phyloP scores from a whole-genome alignment of 768 basidiomycete genomes.

The Boletus subparvulus region DNA sequence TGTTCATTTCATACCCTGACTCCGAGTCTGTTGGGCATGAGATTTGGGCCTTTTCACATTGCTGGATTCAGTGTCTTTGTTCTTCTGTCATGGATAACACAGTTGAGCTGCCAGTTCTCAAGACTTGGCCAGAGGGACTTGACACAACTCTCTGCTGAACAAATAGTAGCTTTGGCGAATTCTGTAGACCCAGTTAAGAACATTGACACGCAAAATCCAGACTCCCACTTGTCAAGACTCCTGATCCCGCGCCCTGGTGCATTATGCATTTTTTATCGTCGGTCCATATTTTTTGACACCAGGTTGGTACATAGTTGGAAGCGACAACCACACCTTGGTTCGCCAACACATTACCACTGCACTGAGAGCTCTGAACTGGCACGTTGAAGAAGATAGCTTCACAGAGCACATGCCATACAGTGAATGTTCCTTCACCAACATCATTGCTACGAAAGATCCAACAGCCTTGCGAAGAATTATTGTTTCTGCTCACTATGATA shows the following conservation, averaged over 20 bases:
- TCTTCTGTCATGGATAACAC: constrained; percentile 23
- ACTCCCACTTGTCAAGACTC: constrained; percentile 77
- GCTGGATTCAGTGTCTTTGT: constrained; percentile 8
- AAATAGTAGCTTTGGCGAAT: constrained; percentile 51
- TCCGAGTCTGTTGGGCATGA: constrained; percentile 15
- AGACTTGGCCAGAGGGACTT: constrained; percentile 40
- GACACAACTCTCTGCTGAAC: constrained; percentile 45
- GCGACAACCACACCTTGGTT: constrained; percentile 77
- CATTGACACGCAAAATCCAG: constrained; percentile 61
- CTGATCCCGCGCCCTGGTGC: constrained; percentile 81
- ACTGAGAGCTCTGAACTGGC: constrained; percentile 76
- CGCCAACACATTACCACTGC: constrained; percentile 77
- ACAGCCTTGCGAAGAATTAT: constrained; percentile 75
- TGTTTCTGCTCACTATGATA: constrained; percentile 92
- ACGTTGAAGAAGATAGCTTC: constrained; percentile 85
- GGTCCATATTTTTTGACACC: background rate
- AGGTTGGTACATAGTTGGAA: constrained; percentile 54
- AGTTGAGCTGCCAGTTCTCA: constrained; percentile 29
- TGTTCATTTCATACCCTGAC: background rate
- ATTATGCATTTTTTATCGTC: constrained; percentile 27
- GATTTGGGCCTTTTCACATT: constrained; percentile 4
- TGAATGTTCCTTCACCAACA: constrained; percentile 74
- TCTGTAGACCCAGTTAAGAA: constrained; percentile 65
- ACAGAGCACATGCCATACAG: constrained; percentile 80
- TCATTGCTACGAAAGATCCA: constrained; percentile 96